phyloP scores from a whole-genome alignment of 2,329 filamentous ascomycete species.

The Alternaria alternata region DNA sequence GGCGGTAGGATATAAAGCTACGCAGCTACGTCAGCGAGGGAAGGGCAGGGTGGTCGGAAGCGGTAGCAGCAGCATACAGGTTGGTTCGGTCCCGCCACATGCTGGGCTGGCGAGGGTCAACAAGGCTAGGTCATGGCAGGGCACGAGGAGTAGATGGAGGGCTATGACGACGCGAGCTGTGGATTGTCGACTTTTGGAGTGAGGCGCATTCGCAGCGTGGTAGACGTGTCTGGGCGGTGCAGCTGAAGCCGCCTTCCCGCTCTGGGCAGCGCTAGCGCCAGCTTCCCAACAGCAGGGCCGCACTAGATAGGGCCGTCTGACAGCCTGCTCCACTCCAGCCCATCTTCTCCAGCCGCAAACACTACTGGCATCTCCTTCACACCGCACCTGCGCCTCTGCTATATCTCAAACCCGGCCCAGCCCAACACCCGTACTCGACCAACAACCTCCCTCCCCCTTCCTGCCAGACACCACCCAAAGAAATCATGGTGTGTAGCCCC shows the following conservation, averaged over 20 bases:
- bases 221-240: conserved; percentile 12
- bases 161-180: conserved; percentile 1
- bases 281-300: too few species aligned
- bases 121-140: conserved; percentile 43
- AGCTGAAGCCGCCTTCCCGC: conserved; percentile 18
- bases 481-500: conserved; percentile 51
- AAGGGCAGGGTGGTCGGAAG: conserved; percentile 18
- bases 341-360: conserved; percentile 41
- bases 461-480: conserved; percentile 20
- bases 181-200: not conserved
- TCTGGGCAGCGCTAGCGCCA: conserved; percentile 4
- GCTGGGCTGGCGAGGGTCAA: conserved; percentile 49
- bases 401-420: conserved; percentile 13
- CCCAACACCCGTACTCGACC: not conserved
- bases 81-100: conserved; percentile 99
- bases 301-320: conserved; percentile 23
- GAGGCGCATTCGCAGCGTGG: conserved; percentile 15
- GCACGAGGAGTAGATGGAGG: conserved; percentile 1
- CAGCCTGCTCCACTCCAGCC: conserved; percentile 33
- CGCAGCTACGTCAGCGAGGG: conserved; percentile 48
- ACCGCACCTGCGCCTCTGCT: conserved; percentile 23
- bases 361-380: conserved; percentile 30
- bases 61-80: conserved; percentile 68
- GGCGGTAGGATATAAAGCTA: conserved; percentile 98
- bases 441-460: not conserved